Conservation (phyloP, 371 early-diverging fungal species). For the Amoeboaphelidium protococcarum region DNA sequence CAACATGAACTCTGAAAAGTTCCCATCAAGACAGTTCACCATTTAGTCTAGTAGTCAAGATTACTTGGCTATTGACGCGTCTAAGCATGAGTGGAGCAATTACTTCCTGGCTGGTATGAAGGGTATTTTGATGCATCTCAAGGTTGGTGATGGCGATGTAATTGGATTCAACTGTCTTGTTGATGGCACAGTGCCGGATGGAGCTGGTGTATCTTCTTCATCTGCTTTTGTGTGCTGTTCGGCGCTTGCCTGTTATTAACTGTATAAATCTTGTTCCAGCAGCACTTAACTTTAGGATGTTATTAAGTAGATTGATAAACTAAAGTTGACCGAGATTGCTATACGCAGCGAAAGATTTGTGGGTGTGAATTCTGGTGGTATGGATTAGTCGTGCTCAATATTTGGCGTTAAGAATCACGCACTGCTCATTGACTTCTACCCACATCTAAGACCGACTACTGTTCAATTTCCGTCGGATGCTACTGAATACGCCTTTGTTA, state of each 20-base stretch:
- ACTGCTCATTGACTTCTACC: constrained; percentile 58
- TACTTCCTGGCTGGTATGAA: constrained; percentile 55
- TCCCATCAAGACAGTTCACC: constrained; percentile 29
- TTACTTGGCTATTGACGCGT: constrained; percentile 35
- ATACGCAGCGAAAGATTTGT: constrained; percentile 53
- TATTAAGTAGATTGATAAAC: too few species aligned
- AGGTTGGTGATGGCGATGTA: constrained; percentile 19
- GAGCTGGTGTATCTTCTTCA: constrained; percentile 58
- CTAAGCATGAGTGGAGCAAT: constrained; percentile 45
- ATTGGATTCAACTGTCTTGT: constrained; percentile 35
- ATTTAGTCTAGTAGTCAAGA: constrained; percentile 13
- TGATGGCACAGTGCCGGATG: constrained; percentile 54
- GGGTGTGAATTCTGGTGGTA: constrained; percentile 45
- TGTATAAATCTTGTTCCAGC: constrained; percentile 19
- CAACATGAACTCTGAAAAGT: constrained; percentile 28
- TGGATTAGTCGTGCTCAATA: constrained; percentile 79
- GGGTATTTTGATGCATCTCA: constrained; percentile 33
- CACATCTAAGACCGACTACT: constrained; percentile 30
- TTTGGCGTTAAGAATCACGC: constrained; percentile 39
- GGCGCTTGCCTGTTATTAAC: constrained; percentile 34
- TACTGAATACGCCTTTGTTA: constrained; percentile 38
- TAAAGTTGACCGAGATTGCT: constrained; percentile 39
- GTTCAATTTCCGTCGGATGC: constrained; percentile 24
- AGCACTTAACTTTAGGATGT: too few species aligned
- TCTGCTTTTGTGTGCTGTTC: constrained; percentile 59